Evolutionary conservation across 495 filamentous ascomycete species (phyloP).

Genomic region (Aspergillus egyptiacus): DNA sequence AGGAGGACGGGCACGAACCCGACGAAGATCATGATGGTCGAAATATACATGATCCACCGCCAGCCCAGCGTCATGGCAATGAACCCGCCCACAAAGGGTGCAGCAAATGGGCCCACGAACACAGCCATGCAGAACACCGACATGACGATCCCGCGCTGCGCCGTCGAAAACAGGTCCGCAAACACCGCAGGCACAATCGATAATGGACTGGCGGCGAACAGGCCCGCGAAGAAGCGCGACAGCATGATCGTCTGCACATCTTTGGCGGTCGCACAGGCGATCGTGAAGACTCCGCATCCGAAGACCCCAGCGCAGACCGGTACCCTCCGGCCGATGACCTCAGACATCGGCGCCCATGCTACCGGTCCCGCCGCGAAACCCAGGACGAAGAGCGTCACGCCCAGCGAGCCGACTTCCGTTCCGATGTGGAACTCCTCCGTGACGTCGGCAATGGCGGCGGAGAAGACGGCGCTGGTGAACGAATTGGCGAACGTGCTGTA

Average conservation of each 20-base stretch:
- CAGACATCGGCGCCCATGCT: slow-evolving; percentile 65
- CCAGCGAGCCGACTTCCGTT: slow-evolving; percentile 45
- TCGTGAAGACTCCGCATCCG: slow-evolving; percentile 49
- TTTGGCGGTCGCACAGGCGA: slow-evolving; percentile 51
- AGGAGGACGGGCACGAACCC: slow-evolving; percentile 23
- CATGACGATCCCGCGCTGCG: slow-evolving; percentile 44
- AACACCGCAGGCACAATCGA: slow-evolving; percentile 46
- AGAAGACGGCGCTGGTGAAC: slow-evolving; percentile 50
- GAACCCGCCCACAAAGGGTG: slow-evolving; percentile 46
- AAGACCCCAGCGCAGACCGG: slow-evolving; percentile 49
- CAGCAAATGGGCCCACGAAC: slow-evolving; percentile 43
- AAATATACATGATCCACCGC: slow-evolving; percentile 45
- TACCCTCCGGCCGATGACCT: slow-evolving; percentile 61
- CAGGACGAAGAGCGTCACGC: slow-evolving; percentile 50
- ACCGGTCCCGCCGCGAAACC: slow-evolving; percentile 50
- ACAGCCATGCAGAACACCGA: slow-evolving; percentile 46
- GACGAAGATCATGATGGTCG: slow-evolving; percentile 32
- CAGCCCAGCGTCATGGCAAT: slow-evolving; percentile 39
- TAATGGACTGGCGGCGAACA: slow-evolving; percentile 47
- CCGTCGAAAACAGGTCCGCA: slow-evolving; percentile 47
- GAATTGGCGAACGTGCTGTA: slow-evolving; percentile 47
- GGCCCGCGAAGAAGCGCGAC: slow-evolving; percentile 45
- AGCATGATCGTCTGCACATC: slow-evolving; percentile 52
- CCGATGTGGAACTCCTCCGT: slow-evolving; percentile 42
- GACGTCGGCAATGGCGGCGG: slow-evolving; percentile 40